Percentiles rank a stretch among this genome's conserved stretches.
These are phyloP conservation scores for Orbilia ellipsospora DNA, from an alignment of 2,329 filamentous ascomycete genomes.

Conservation along the genomic window DNA sequence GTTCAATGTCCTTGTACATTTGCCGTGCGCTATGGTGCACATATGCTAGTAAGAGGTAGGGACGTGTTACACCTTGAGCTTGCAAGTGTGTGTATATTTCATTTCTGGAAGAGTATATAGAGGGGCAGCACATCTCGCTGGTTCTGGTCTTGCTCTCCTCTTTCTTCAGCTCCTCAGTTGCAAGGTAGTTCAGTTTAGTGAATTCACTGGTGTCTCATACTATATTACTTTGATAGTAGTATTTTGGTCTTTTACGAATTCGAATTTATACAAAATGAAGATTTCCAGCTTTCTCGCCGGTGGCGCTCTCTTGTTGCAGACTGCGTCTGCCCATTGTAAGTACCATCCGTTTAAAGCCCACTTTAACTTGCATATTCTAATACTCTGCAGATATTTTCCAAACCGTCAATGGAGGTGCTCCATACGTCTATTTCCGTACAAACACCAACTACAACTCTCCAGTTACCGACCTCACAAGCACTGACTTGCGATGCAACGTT, in stretches of 20 bases:
- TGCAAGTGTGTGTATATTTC: background rate
- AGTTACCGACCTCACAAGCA: slow-evolving; percentile 42
- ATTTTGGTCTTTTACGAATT: slow-evolving; percentile 30
- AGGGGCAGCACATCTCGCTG: slow-evolving; percentile 17
- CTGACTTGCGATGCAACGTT: slow-evolving; percentile 51
- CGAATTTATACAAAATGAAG: slow-evolving; percentile 45
- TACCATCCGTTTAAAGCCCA: background rate
- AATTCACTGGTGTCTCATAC: slow-evolving; percentile 16
- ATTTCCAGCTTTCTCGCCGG: slow-evolving; percentile 41
- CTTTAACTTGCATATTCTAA: slow-evolving; percentile 6
- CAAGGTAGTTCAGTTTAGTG: slow-evolving; percentile 20
- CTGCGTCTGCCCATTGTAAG: slow-evolving; percentile 54
- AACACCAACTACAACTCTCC: slow-evolving; percentile 64
- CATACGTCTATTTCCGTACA: slow-evolving; percentile 63
- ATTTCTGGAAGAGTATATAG: slow-evolving; percentile 28
- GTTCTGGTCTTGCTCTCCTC: slow-evolving; percentile 6
- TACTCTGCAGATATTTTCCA: slow-evolving; percentile 37
- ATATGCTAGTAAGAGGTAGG: background rate
- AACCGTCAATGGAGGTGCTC: slow-evolving; percentile 51
- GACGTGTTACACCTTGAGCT: slow-evolving; percentile 35
- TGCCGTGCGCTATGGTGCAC: slow-evolving; percentile 19
- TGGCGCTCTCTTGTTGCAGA: slow-evolving; percentile 43
- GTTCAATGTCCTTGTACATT: slow-evolving; percentile 40
- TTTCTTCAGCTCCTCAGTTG: slow-evolving; percentile 24
- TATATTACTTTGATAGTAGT: slow-evolving; percentile 54